phyloP scores from a whole-genome alignment of 2,329 filamentous ascomycete genomes.

The Penicillium sp. region DNA sequence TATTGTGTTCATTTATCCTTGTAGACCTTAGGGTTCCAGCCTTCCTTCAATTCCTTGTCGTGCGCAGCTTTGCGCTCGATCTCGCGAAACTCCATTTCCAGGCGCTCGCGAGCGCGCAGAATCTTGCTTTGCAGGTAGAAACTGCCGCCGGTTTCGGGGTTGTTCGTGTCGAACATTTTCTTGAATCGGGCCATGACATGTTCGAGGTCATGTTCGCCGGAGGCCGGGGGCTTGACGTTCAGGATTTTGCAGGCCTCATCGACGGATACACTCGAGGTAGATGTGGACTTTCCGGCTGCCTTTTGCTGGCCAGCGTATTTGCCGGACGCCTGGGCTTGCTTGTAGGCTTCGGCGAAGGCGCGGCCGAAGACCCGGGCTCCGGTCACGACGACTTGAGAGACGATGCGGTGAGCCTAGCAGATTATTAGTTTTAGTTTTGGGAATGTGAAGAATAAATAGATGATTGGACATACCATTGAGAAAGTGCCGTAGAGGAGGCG shows the following conservation, averaged over 20 bases:
- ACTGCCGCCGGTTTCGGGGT: conserved; percentile 91
- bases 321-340: conserved; percentile 84
- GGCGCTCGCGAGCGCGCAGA: conserved; percentile 81
- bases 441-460: not conserved
- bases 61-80: conserved; percentile 67
- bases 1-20: conserved; percentile 64
- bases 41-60: conserved; percentile 76
- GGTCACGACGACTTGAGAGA: conserved; percentile 88
- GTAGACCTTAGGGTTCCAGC: conserved; percentile 93
- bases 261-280: conserved; percentile 75
- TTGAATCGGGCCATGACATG: conserved; percentile 86
- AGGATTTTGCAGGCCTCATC: conserved; percentile 97
- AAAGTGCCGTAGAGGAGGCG: conserved; percentile 14
- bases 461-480: conserved; percentile 26
- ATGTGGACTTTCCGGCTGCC: conserved; percentile 51
- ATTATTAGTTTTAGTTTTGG: conserved; percentile 4
- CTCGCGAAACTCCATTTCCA: conserved; percentile 80
- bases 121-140: conserved; percentile 99
- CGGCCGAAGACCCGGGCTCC: conserved; percentile 89
- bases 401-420: conserved; percentile 81
- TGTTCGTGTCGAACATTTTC: conserved; percentile 88
- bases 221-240: conserved; percentile 85
- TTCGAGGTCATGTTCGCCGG: conserved; percentile 73
- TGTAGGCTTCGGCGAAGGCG: conserved; percentile 91
- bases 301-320: conserved; percentile 76